Evolutionary conservation across 352 stramenopile species (phyloP), one percentile per base, ranked within the genome.

Genomic region (Pythium dissotocum): DNA sequence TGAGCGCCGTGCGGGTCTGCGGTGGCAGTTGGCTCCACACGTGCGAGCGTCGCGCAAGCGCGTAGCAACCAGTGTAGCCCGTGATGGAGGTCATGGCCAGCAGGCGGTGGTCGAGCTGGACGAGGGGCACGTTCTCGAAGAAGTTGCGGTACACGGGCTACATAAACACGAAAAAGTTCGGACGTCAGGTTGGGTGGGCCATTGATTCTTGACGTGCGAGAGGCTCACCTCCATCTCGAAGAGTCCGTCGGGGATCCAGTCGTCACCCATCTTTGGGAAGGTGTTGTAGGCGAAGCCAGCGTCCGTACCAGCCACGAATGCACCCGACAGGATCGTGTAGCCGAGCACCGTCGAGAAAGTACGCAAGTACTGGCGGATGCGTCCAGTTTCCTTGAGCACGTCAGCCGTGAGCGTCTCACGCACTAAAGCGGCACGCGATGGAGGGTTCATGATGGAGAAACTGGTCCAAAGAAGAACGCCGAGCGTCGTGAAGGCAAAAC

Each of bases 231-330:
- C 76, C 14, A 94, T 63, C 61, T 94, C 90, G 35, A 97, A 95
- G 61, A 98, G 85, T 52, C 98, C 93, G 54, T 96, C 85, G 4
- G 98, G 97, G 58, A 99, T 97, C 93, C 93, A 98, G 61, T 96
- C 77, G 32, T 87, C 90, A 63, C 83, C 87, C 96, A 99, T 99
- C 71, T 98, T 97, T 7, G 98, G 98, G 70, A 97, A 99, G 24
- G 91, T 98, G 79, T 99, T 99, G 91, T 97, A 99, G 2, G 97
- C 97, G 69, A 98, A 91, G 30, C 98, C 98, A 5, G 98, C 98
- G 80, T 99, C 97, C 67, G 98, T 99, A n/a, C 98, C 98, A 7
- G 97, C 97, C 4, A 99, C 98, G 49, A 99, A 99, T 18, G 97
- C 98, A 14, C 88, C 88, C 26, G 88, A 96, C 42, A 94, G 55